Evolutionary conservation across 2,329 filamentous ascomycete species (phyloP).

Genomic region (Mariannaea sp.): DNA sequence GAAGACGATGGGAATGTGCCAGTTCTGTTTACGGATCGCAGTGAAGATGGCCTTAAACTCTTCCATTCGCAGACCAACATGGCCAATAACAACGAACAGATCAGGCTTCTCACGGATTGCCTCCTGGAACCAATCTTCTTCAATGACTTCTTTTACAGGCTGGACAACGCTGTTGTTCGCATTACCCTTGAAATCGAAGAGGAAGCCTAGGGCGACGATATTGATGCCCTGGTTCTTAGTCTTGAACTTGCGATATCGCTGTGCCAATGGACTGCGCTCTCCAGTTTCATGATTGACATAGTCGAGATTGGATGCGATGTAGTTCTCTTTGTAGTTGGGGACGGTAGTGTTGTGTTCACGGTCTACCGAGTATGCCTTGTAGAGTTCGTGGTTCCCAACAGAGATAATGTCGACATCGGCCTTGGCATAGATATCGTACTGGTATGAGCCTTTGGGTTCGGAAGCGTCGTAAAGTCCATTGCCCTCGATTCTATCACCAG

Average conservation of each 20-base stretch:
- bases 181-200: conserved; percentile 92
- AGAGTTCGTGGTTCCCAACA: conserved; percentile 94
- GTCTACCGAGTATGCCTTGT: conserved; percentile 76
- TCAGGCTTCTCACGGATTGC: conserved; percentile 86
- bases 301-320: conserved; percentile 91
- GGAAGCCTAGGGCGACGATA: conserved; percentile 87
- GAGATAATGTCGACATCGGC: conserved; percentile 84
- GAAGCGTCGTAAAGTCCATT: conserved; percentile 95
- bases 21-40: conserved; percentile 75
- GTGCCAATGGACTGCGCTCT: conserved; percentile 74
- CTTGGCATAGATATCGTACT: conserved; percentile 83
- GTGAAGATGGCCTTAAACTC: conserved; percentile 80
- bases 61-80: conserved; percentile 79
- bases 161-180: conserved; percentile 89
- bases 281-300: conserved; percentile 77
- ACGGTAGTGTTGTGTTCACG: conserved; percentile 81
- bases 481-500: conserved; percentile 89
- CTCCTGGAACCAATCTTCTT: conserved; percentile 86
- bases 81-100: conserved; percentile 83
- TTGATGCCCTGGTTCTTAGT: conserved; percentile 87
- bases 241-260: conserved; percentile 84
- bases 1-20: conserved; percentile 85
- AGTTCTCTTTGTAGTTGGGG: conserved; percentile 78
- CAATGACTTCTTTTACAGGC: conserved; percentile 77
- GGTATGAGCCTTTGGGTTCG: conserved; percentile 83